Conservation (phyloP, 1,284 basidiomycete species). For the Somion occarium region DNA sequence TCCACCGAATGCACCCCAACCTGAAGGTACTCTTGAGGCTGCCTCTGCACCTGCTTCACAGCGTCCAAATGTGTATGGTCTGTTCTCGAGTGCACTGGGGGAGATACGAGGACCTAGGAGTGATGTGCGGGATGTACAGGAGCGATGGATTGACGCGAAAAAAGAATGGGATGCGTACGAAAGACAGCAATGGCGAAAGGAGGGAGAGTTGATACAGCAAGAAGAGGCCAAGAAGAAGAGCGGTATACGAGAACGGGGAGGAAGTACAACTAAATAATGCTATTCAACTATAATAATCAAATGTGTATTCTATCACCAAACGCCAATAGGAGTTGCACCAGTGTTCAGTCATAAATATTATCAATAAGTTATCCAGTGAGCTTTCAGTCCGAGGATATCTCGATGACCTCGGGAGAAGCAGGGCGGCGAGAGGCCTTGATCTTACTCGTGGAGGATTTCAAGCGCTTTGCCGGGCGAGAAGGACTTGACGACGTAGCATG, state of each 20-base stretch:
- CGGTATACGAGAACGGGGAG: slow-evolving; percentile 3
- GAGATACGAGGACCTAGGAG: slow-evolving; percentile 48
- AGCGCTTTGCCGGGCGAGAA: neutral
- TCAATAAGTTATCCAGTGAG: neutral
- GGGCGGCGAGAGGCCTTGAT: too few species aligned
- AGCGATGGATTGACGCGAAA: slow-evolving; percentile 80
- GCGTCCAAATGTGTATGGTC: slow-evolving; percentile 60
- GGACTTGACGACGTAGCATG: neutral
- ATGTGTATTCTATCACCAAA: too few species aligned
- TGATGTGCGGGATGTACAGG: slow-evolving; percentile 79
- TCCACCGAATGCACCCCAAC: slow-evolving; percentile 41
- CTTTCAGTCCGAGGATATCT: slow-evolving; percentile 2
- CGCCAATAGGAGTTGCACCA: too few species aligned
- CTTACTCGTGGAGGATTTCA: neutral
- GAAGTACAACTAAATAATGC: neutral
- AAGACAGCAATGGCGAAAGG: slow-evolving; percentile 61
- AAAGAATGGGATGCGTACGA: slow-evolving; percentile 80
- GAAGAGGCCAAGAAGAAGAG: slow-evolving; percentile 13
- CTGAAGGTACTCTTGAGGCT: slow-evolving; percentile 45
- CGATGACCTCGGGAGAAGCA: neutral
- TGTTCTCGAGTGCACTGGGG: slow-evolving; percentile 66
- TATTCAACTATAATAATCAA: too few species aligned
- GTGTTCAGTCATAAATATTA: too few species aligned
- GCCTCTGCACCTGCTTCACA: slow-evolving; percentile 35
- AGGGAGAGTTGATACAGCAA: slow-evolving; percentile 41